Conservation (phyloP, 2,329 filamentous ascomycete species). For the Cladosporium oxysporum region DNA sequence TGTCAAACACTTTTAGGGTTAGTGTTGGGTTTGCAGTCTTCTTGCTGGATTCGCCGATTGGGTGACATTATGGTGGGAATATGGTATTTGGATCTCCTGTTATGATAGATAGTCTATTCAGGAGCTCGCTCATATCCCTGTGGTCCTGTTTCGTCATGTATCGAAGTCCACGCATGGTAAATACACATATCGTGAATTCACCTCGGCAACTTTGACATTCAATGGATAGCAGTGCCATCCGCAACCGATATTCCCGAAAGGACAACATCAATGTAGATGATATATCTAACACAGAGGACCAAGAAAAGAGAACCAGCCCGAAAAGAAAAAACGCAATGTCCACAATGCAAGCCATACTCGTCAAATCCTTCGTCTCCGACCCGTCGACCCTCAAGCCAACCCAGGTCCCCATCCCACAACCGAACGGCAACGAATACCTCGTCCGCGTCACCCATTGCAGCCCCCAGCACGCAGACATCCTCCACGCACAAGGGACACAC, state of each 20-base stretch:
- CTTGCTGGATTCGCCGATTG: not conserved
- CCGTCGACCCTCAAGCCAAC: conserved; percentile 32
- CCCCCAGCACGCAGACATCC: conserved; percentile 62
- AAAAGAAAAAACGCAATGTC: not conserved
- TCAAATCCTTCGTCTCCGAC: conserved; percentile 40
- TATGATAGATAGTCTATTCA: not conserved
- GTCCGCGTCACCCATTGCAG: conserved; percentile 57
- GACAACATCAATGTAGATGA: not conserved
- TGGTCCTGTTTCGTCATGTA: not conserved
- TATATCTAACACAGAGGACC: not conserved
- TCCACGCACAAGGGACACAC: conserved; percentile 61
- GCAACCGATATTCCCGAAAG: not conserved
- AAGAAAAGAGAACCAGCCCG: not conserved
- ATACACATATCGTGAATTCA: not conserved
- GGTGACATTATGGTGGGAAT: not conserved
- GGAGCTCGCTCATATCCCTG: rapidly evolving
- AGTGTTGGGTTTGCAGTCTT: not conserved
- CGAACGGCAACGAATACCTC: conserved; percentile 41
- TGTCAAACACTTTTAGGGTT: not conserved
- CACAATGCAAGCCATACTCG: conserved; percentile 47
- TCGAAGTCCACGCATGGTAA: not conserved
- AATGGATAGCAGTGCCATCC: not conserved
- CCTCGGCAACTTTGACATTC: not conserved
- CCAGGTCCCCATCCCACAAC: conserved; percentile 38
- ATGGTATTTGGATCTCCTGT: not conserved